Percentiles rank a stretch among this genome's conserved stretches.
These are phyloP conservation scores for Macaranga tanarius DNA, from an alignment of 441 rosid genomes.

Conservation along the genomic window DNA sequence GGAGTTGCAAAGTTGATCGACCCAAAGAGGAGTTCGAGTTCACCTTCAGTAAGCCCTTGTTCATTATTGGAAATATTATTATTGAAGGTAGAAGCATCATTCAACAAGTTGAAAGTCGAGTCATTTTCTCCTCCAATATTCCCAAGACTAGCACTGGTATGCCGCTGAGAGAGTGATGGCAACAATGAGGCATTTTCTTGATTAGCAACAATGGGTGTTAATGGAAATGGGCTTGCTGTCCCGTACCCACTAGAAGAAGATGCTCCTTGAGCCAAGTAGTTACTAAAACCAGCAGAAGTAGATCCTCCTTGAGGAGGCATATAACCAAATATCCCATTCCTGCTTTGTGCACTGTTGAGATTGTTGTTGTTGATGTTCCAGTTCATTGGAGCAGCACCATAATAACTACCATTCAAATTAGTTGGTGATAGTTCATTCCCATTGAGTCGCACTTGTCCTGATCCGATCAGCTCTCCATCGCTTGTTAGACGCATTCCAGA, in stretches of 20 bases:
- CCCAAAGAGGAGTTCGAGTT: conserved; percentile 16
- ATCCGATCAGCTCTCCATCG: conserved; percentile 19
- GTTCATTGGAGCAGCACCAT: conserved; percentile 15
- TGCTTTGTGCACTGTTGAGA: background rate
- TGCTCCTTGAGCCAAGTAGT: conserved; percentile 15
- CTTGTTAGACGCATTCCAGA: conserved; percentile 23
- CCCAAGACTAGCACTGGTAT: conserved; percentile 1
- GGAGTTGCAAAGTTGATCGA: conserved; percentile 5
- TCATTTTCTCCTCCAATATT: conserved; percentile 5
- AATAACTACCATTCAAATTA: background rate
- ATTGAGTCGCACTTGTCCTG: conserved; percentile 8
- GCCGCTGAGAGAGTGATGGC: conserved; percentile 8
- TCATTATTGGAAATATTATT: conserved; percentile 14
- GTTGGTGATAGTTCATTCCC: background rate
- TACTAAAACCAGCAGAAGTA: background rate
- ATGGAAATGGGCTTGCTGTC: conserved; percentile 20
- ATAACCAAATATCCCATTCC: conserved; percentile 4
- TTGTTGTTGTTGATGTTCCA: conserved; percentile 2
- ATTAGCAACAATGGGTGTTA: conserved; percentile 10
- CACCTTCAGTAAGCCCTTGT: conserved; percentile 8
- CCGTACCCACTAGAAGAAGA: conserved; percentile 9
- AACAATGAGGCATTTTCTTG: conserved; percentile 14
- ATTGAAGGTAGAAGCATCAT: conserved; percentile 1
- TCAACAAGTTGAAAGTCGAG: background rate
- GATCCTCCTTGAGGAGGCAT: conserved; percentile 17